A percentile compares a stretch with the other conserved stretches of the same genome.
Conservation (phyloP, 345 rosid genomes). For the Punica granatum region DNA sequence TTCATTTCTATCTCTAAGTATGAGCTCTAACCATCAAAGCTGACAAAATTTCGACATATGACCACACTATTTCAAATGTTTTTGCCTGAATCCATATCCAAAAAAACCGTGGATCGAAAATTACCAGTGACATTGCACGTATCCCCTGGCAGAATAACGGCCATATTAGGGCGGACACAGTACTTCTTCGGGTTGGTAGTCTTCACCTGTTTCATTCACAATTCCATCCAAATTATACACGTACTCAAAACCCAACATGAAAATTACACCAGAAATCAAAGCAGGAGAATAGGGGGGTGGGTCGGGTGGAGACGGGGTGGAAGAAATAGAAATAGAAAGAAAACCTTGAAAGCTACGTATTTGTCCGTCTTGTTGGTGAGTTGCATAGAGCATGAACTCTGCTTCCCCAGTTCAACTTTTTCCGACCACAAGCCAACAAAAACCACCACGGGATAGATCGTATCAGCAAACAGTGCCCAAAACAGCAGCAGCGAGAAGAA, state of each 20-base stretch:
- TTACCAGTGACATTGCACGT: conserved; percentile 66
- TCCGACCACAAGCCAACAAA: conserved; percentile 10
- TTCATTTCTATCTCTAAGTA: neutral
- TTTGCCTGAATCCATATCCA: too few relatives aligned
- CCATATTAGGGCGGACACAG: conserved; percentile 79
- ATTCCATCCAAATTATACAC: neutral
- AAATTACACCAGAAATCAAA: too few relatives aligned
- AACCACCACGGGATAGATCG: conserved; percentile 3
- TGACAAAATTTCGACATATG: neutral
- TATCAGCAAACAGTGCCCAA: neutral
- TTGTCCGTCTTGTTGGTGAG: conserved; percentile 61
- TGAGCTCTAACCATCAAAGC: neutral
- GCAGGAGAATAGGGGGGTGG: too few relatives aligned
- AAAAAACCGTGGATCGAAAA: neutral
- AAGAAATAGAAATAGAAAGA: neutral
- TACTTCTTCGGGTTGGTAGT: conserved; percentile 84
- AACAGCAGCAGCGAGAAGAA: neutral
- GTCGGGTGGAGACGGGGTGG: too few relatives aligned
- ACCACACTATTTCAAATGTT: neutral
- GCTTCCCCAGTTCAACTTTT: conserved; percentile 80
- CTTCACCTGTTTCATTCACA: conserved; percentile 44
- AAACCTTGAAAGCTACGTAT: conserved; percentile 72
- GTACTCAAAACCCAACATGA: neutral
- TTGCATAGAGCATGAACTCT: conserved; percentile 69
- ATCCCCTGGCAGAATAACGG: conserved; percentile 53